phyloP scores from a whole-genome alignment of 2,329 filamentous ascomycete species.

The Ophiocordyceps camponoti-leonardi region DNA sequence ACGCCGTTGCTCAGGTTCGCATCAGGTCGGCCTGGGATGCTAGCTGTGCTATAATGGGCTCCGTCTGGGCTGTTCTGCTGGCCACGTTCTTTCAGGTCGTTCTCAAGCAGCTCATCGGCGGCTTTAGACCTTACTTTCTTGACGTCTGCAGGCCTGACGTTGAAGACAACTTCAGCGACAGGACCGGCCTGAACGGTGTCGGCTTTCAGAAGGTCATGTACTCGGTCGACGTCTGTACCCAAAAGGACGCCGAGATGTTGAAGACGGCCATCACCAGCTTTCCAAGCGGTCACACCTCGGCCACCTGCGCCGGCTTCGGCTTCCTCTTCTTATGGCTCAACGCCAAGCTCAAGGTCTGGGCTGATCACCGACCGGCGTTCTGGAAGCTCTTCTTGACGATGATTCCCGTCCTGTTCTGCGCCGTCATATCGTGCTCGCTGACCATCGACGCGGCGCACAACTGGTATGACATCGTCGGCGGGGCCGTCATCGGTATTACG shows the following conservation, averaged over 20 bases:
- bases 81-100: conserved; percentile 49
- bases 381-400: conserved; percentile 47
- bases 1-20: conserved; percentile 39
- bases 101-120: conserved; percentile 49
- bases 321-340: conserved; percentile 54
- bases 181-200: conserved; percentile 20
- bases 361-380: conserved; percentile 46
- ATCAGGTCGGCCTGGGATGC: conserved; percentile 39
- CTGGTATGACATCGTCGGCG: conserved; percentile 52
- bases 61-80: conserved; percentile 39
- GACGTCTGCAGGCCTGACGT: conserved; percentile 43
- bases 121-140: conserved; percentile 46
- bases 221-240: conserved; percentile 43
- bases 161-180: conserved; percentile 13
- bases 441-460: conserved; percentile 51
- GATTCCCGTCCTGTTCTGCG: conserved; percentile 41
- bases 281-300: conserved; percentile 50
- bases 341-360: conserved; percentile 54
- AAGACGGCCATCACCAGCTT: conserved; percentile 47
- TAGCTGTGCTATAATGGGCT: conserved; percentile 45
- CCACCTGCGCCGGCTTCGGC: conserved; percentile 44
- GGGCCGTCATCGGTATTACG: conserved; percentile 42
- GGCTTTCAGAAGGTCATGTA: conserved; percentile 47
- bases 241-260: conserved; percentile 31
- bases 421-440: conserved; percentile 41